Percentiles rank a stretch among this genome's conserved stretches.
phyloP scores from a whole-genome alignment of 225 moss, liverwort and hornwort genomes.

The Takakia lepidozioides region DNA sequence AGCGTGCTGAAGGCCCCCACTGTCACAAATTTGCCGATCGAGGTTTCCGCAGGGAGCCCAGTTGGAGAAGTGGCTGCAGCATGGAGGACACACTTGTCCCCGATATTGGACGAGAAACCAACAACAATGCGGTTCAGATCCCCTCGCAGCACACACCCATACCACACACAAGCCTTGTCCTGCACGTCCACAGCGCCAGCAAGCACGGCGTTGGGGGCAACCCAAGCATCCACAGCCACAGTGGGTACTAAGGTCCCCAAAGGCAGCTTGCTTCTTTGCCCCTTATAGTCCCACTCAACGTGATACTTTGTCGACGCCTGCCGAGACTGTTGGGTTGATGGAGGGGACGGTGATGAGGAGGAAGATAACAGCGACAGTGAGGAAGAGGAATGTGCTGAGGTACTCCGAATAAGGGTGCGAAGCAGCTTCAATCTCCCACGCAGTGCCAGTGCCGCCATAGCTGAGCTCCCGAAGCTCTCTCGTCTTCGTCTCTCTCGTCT shows the following conservation, averaged over 20 bases:
- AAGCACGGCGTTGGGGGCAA: conserved; percentile 75
- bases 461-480: too few species aligned
- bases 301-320: conserved; percentile 9
- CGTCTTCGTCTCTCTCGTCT: too few species aligned
- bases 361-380: too few species aligned
- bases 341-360: too few species aligned
- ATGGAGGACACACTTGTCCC: conserved; percentile 85
- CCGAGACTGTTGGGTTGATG: too few species aligned
- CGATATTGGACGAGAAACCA: conserved; percentile 74
- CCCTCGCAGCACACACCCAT: conserved; percentile 77
- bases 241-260: conserved; percentile 50
- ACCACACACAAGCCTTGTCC: conserved; percentile 83
- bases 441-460: too few species aligned
- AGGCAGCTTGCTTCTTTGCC: conserved; percentile 72
- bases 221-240: conserved; percentile 86
- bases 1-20: conserved; percentile 72
- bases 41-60: conserved; percentile 69
- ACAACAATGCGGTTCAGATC: conserved; percentile 83
- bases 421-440: too few species aligned
- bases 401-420: too few species aligned
- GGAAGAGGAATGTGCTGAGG: too few species aligned
- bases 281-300: conserved; percentile 68
- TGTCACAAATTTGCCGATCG: conserved; percentile 79
- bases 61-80: conserved; percentile 62
- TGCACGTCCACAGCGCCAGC: conserved; percentile 77